Percentiles rank a stretch among this genome's conserved stretches.
These are phyloP conservation scores for Ceratobasidium sp. DNA, from an alignment of 1,284 basidiomycete species.

Conservation along the genomic window DNA sequence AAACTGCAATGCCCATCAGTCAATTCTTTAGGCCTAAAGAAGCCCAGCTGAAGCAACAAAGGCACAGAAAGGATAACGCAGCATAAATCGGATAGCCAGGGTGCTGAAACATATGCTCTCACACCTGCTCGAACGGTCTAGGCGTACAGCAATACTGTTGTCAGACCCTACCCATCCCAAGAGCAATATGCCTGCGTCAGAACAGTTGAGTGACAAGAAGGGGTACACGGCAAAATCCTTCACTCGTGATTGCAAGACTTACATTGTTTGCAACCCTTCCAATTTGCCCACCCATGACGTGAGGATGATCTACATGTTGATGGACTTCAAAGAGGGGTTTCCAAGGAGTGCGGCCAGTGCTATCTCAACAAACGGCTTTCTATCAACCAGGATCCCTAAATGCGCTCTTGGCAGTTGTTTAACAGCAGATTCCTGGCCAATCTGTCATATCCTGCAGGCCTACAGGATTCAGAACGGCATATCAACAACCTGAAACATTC, in stretches of 20 bases:
- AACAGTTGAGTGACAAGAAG: background rate
- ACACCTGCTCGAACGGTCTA: too few relatives aligned
- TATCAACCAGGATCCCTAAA: background rate
- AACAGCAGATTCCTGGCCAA: background rate
- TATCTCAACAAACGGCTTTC: background rate
- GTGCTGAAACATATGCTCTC: too few relatives aligned
- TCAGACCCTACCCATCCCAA: background rate
- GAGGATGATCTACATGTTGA: conserved; percentile 6
- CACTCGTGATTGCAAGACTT: background rate
- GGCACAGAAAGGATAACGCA: too few relatives aligned
- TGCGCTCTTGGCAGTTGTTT: background rate
- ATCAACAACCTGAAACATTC: conserved; percentile 3
- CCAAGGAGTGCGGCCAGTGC: background rate
- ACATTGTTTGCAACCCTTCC: background rate
- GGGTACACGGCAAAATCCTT: background rate
- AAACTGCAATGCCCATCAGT: too few relatives aligned
- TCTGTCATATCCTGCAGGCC: background rate
- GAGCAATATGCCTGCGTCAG: background rate
- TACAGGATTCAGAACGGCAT: background rate
- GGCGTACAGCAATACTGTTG: background rate
- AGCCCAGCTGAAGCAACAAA: too few relatives aligned
- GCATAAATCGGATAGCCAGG: too few relatives aligned
- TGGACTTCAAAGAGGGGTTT: conserved; percentile 15
- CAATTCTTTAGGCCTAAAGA: too few relatives aligned
- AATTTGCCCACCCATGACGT: background rate